These are phyloP conservation scores for Suhomyces wounanorum DNA, from an alignment of 1,139 yeast genomes.

Conservation along the genomic window DNA sequence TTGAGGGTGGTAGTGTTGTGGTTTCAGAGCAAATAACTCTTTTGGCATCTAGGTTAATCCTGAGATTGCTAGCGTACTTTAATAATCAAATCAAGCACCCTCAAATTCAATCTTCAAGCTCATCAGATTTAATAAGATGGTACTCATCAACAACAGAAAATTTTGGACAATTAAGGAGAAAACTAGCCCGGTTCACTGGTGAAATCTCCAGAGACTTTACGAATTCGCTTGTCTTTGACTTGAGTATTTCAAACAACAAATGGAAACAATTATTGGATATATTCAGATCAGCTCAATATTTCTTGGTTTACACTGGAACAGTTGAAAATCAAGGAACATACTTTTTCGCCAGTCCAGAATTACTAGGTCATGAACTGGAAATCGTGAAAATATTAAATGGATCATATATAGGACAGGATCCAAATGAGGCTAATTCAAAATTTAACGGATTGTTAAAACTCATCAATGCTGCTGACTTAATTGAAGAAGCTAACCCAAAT, in stretches of 20 bases:
- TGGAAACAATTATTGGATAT: constrained; percentile 57
- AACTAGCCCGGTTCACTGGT: constrained; percentile 74
- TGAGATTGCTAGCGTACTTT: constrained; percentile 69
- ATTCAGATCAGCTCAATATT: constrained; percentile 68
- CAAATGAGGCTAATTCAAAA: constrained; percentile 28
- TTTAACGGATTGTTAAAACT: constrained; percentile 35
- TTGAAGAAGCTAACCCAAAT: constrained; percentile 8
- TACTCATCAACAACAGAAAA: constrained; percentile 80
- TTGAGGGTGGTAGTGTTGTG: constrained; percentile 83
- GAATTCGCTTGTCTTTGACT: constrained; percentile 69
- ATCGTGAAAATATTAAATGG: constrained; percentile 48
- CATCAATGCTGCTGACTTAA: constrained; percentile 8
- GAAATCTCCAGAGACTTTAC: constrained; percentile 72
- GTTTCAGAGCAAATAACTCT: constrained; percentile 76
- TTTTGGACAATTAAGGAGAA: constrained; percentile 82
- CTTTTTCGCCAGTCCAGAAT: constrained; percentile 65
- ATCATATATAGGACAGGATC: constrained; percentile 43
- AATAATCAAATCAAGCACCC: constrained; percentile 73
- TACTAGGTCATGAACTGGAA: constrained; percentile 48
- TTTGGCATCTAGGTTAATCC: constrained; percentile 66
- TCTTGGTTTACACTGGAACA: constrained; percentile 73
- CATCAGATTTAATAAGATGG: constrained; percentile 75
- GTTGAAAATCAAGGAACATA: constrained; percentile 76
- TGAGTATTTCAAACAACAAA: constrained; percentile 52
- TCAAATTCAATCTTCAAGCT: constrained; percentile 42